Conservation (phyloP, 2,329 filamentous ascomycete species). For the Diaporthe vaccinii region DNA sequence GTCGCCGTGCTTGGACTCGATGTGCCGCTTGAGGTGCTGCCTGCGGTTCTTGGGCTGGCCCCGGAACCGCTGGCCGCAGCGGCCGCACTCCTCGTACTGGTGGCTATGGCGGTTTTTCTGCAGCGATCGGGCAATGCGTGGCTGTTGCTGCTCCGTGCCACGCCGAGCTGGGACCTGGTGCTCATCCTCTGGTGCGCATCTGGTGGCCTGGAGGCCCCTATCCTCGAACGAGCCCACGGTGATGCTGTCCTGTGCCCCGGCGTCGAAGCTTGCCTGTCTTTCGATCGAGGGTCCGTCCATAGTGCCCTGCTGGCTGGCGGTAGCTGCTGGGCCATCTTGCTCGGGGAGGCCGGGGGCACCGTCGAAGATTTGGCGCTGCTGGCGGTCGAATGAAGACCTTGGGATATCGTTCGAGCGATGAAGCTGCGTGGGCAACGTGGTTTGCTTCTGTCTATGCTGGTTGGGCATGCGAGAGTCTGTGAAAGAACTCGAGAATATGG, state of each 20-base stretch:
- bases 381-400: background rate
- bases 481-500: background rate
- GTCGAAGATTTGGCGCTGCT: background rate
- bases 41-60: constrained; percentile 16
- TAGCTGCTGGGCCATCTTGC: background rate
- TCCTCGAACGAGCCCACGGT: background rate
- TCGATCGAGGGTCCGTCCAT: background rate
- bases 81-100: constrained; percentile 4
- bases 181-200: background rate
- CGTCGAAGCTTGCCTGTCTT: constrained; percentile 1
- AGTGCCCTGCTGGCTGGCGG: background rate
- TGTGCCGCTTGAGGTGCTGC: constrained; percentile 28
- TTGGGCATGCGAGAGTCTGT: background rate
- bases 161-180: background rate
- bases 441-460: background rate
- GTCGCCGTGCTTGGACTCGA: background rate
- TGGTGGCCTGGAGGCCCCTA: background rate
- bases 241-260: constrained; percentile 2
- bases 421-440: background rate
- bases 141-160: background rate
- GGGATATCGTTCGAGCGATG: background rate
- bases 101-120: background rate
- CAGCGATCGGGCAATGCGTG: background rate
- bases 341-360: background rate
- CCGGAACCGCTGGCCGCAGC: constrained; percentile 5